Evolutionary conservation across 2,329 filamentous ascomycete species (phyloP), one percentile per base, ranked within the genome.

Genomic region (Talaromyces sp.): DNA sequence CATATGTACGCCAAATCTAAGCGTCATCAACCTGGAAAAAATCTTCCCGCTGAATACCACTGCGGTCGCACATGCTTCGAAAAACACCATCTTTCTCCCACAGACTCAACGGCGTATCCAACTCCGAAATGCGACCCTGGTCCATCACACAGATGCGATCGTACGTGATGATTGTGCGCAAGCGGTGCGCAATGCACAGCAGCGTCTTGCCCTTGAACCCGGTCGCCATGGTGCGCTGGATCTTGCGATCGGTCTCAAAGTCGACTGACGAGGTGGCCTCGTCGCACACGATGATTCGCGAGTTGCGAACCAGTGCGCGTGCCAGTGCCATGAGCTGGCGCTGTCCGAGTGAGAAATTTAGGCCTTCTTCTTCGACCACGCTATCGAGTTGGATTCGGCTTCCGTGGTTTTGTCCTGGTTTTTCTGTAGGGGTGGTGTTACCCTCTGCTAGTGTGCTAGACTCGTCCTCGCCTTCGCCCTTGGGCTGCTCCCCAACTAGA

Each of bases 121-220:
- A 81, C 82, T 98, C 93, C 0, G 90, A 91, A 70, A 99, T 97
- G 17, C 79, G 78, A 0, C 95, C 95, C 52, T 88, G 83, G 69
- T 98, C 93, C 93, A 99, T 96, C 68, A 99, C 95, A 70, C 92
- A 93, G 72, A 99, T 96, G 54, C 93, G 87, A 75, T 99, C 93
- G 75, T 98, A 98, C 30, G 88, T 87, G 64, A 98, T 89, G 65
- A 99, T 96, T 0, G 95, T 98, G 71, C 91, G 89, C 69, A 98
- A 80, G 5, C 93, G 84, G 76, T 98, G 93, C 6, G 93, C 93
- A 73, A 98, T 97, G 76, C 92, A 96, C 25, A 98, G 80, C 54
- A 98, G 78, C 2, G 93, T 97, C 80, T 90, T 91, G 62, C 92
- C 93, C 59, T 84, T 83, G 81, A 98, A 98, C 0, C 88, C 93